Conservation (phyloP, 352 stramenopile species). For the Pythium dissimile region DNA sequence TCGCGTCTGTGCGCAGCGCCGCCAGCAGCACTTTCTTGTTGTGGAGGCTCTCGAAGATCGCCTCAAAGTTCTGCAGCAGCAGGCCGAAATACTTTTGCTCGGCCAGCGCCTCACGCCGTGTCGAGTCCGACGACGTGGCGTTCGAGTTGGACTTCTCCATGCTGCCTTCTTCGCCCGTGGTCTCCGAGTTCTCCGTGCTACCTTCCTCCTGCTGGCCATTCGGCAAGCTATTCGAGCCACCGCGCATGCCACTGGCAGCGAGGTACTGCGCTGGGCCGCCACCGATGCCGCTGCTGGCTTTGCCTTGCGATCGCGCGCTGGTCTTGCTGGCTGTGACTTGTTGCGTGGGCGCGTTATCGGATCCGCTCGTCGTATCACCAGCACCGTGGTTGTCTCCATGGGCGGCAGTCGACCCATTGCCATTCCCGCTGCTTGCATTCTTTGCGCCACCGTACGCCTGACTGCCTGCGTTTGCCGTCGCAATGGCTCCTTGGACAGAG, state of each 20-base stretch:
- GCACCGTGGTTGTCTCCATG: background rate
- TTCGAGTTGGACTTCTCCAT: slow-evolving; percentile 50
- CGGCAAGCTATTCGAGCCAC: background rate
- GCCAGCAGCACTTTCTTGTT: slow-evolving; percentile 82
- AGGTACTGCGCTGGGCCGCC: slow-evolving; percentile 14
- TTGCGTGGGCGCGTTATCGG: background rate
- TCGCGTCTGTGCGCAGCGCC: slow-evolving; percentile 62
- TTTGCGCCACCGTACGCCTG: background rate
- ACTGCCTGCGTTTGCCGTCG: background rate
- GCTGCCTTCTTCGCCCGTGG: slow-evolving; percentile 63
- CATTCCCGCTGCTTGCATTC: background rate
- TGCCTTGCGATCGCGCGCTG: background rate
- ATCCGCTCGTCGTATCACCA: background rate
- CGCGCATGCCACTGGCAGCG: slow-evolving; percentile 9
- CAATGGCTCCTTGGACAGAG: background rate
- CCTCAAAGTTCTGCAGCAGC: slow-evolving; percentile 81
- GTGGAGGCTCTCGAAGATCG: slow-evolving; percentile 80
- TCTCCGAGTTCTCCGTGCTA: slow-evolving; percentile 77
- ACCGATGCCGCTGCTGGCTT: background rate
- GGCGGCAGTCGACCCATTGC: background rate
- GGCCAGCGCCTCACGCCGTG: slow-evolving; percentile 50
- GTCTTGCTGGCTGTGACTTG: background rate
- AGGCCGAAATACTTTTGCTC: slow-evolving; percentile 82
- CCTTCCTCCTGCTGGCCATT: slow-evolving; percentile 30
- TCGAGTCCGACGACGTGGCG: slow-evolving; percentile 37